Base-by-base conservation (phyloP, 345 rosid species). In the Pugionium dolabratum region DNA sequence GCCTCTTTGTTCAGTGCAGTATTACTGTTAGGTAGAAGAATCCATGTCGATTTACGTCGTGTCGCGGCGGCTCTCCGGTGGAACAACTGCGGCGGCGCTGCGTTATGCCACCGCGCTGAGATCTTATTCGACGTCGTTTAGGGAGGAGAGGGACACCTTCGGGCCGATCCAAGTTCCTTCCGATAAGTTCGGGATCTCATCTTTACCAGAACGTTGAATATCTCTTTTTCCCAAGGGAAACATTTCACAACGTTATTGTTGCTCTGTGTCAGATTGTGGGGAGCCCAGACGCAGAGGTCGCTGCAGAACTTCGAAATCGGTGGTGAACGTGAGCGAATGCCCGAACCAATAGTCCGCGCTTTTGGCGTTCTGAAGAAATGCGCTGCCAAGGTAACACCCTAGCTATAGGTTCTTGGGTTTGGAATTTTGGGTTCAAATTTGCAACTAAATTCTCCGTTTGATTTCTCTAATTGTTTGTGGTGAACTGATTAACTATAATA, bases 201-300 rank as follows among this genome's bases (percentile, higher is more conserved):
- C 55, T 47, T 43, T 35, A 25, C 43, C 26, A 4, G 32, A 34
- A 25, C 31, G 41, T 54, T 42, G 50, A 7, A 35, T 55, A 56
- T 45, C 52, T 36, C 3, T 28, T 5, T 41, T 34, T 28, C 25
- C 6, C 3, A 52, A 4, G 67, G 27, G 26, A 47, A 53, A 8
- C 43, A 18, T 18, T 63, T 63, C 27, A 28, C 9, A 43, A n/a
- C 29, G 54, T 40, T n/a, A 3, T 54, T 7, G 64, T 33, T 60
- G 51, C 33, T 67, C 1, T 44, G 49, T 31, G 71, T 48, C 69
- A 90, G 97, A 68, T 72, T 94, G 48, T 94, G 97, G 99, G 99
- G 96, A 56, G 99, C 99, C 1, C 99, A 94, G 54, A 94, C 97
- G 27, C 99, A 94, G 71, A 83, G 99, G 77, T 90, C 97, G 49